A percentile compares a stretch with the other conserved stretches of the same genome.
Conservation (phyloP, 208 protist species). For the Trypanosoma caninum region DNA sequence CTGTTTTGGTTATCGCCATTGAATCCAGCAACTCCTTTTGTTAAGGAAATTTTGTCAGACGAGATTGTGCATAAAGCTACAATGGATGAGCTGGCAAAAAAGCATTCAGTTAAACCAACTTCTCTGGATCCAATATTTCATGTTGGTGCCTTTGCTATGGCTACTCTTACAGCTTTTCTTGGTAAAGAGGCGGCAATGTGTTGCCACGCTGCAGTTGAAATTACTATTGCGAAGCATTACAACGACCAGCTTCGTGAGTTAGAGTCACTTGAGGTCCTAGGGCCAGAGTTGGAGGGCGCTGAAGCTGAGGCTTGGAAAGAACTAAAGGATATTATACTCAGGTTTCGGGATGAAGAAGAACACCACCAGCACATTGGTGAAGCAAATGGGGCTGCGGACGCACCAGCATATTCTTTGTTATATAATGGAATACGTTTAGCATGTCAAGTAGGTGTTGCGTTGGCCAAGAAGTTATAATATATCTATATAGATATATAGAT, state of each 20-base stretch:
- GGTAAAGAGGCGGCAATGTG: constrained; percentile 89
- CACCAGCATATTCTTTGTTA: constrained; percentile 66
- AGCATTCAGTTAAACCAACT: constrained; percentile 63
- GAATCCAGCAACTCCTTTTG: constrained; percentile 57
- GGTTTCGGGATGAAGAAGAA: constrained; percentile 84
- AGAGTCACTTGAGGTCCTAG: constrained; percentile 40
- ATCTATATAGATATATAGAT: constrained; percentile 3
- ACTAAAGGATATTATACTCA: constrained; percentile 69
- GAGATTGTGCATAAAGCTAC: constrained; percentile 71
- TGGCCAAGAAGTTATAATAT: constrained; percentile 62
- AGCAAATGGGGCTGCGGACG: constrained; percentile 65
- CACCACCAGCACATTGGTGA: constrained; percentile 85
- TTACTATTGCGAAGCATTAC: constrained; percentile 83
- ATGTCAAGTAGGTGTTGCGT: constrained; percentile 64
- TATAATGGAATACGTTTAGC: constrained; percentile 80
- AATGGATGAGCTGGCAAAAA: constrained; percentile 68
- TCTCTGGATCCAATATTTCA: constrained; percentile 73
- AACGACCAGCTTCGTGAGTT: constrained; percentile 88
- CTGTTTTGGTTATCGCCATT: constrained; percentile 79
- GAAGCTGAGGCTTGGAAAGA: constrained; percentile 48
- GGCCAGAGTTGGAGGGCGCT: constrained; percentile 20
- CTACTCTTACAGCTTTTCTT: constrained; percentile 60
- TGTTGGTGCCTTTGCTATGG: constrained; percentile 65
- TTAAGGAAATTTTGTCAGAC: constrained; percentile 73
- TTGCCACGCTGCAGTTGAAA: constrained; percentile 84